These are phyloP conservation scores for Pythium pyrilobum DNA, from an alignment of 352 stramenopile genomes.

Conservation along the genomic window DNA sequence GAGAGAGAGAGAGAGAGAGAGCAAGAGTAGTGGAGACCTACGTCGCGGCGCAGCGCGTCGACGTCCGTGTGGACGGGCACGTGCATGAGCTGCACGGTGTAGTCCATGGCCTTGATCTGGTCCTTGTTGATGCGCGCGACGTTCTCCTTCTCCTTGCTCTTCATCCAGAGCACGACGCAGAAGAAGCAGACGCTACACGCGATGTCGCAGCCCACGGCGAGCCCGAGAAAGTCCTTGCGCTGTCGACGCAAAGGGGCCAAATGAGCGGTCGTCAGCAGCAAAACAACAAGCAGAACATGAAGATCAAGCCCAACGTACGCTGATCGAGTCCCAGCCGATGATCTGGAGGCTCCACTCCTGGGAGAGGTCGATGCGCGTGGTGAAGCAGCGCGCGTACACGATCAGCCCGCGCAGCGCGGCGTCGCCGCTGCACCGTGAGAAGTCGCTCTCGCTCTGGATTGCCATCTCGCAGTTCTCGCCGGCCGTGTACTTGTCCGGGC, in stretches of 20 bases:
- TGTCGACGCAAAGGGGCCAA: conserved; percentile 15
- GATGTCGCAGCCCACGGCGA: conserved; percentile 70
- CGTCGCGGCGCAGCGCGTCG: conserved; percentile 51
- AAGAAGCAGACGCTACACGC: conserved; percentile 64
- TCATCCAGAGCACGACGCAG: conserved; percentile 64
- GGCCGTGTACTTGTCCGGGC: conserved; percentile 21
- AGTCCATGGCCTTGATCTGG: conserved; percentile 69
- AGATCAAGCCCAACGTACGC: conserved; percentile 24
- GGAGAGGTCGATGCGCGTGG: conserved; percentile 69
- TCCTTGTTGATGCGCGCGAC: conserved; percentile 49
- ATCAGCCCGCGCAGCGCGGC: conserved; percentile 43
- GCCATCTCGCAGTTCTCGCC: conserved; percentile 34
- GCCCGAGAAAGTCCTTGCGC: conserved; percentile 59
- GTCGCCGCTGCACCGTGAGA: conserved; percentile 30
- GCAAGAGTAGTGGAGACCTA: conserved; percentile 10
- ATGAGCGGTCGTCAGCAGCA: neutral
- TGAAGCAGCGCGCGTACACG: conserved; percentile 69
- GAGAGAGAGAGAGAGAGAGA: no score
- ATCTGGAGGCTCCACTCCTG: conserved; percentile 69
- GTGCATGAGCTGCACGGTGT: conserved; percentile 72
- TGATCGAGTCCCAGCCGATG: conserved; percentile 78
- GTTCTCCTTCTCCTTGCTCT: conserved; percentile 59
- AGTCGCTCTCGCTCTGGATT: conserved; percentile 55
- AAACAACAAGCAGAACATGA: neutral
- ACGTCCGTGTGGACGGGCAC: conserved; percentile 58